phyloP scores from a whole-genome alignment of 345 rosid species.

The Eucalyptus regnans region DNA sequence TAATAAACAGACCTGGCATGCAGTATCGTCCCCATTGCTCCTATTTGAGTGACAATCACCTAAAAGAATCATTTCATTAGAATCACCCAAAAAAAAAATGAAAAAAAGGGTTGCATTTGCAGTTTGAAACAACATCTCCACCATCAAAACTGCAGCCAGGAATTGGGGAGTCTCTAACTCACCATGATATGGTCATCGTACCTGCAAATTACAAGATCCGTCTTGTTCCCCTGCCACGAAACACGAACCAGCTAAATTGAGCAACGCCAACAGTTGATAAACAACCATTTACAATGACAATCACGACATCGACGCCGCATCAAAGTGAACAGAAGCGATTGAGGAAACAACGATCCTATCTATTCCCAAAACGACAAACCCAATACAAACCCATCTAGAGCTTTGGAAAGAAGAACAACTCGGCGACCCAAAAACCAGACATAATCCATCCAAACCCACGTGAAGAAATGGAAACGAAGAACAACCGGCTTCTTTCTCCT shows the following conservation, averaged over 20 bases:
- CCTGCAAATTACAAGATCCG: constrained; percentile 61
- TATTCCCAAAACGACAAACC: neutral
- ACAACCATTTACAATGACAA: neutral
- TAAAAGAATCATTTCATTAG: constrained; percentile 12
- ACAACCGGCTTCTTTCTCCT: neutral
- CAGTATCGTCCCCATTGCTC: constrained; percentile 79
- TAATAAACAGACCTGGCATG: constrained; percentile 51
- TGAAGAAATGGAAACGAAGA: neutral
- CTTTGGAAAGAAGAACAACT: neutral
- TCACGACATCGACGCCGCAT: neutral
- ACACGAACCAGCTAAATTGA: neutral
- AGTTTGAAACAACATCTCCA: neutral
- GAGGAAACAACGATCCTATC: neutral
- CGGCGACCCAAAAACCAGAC: neutral
- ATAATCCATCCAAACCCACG: neutral
- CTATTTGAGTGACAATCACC: constrained; percentile 86
- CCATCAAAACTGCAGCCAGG: neutral
- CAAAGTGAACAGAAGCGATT: neutral
- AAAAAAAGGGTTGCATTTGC: neutral
- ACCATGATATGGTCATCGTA: constrained; percentile 81
- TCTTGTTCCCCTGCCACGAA: constrained; percentile 62
- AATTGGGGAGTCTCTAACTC: constrained; percentile 17
- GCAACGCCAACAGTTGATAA: neutral
- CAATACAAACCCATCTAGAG: neutral
- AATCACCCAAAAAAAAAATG: neutral